Conservation (phyloP, 192 early-diverging fungal species). For the Backusella sp. region DNA sequence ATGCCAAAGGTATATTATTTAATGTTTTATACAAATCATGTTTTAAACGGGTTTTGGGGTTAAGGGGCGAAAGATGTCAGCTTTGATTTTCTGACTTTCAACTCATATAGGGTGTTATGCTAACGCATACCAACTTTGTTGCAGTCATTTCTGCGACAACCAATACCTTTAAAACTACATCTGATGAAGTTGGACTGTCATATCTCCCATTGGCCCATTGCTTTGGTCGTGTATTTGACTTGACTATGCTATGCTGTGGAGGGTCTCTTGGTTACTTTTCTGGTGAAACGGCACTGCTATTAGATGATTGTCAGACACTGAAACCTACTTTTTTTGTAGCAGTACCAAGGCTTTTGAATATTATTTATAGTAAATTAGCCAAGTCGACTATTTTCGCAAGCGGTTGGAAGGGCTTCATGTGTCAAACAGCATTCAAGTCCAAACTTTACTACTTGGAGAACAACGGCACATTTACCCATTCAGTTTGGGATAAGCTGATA, state of each 20-base stretch:
- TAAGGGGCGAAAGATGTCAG: neutral
- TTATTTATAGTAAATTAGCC: slow-evolving; percentile 79
- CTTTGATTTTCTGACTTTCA: neutral
- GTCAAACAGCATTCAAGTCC: slow-evolving; percentile 52
- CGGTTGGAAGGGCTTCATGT: slow-evolving; percentile 57
- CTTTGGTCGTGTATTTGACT: slow-evolving; percentile 70
- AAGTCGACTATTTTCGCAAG: slow-evolving; percentile 54
- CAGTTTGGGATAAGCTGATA: slow-evolving; percentile 86
- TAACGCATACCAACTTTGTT: slow-evolving; percentile 71
- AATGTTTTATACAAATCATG: neutral
- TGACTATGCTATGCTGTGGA: slow-evolving; percentile 52
- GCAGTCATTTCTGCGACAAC: slow-evolving; percentile 39
- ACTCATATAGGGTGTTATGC: slow-evolving; percentile 53
- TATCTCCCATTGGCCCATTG: slow-evolving; percentile 90
- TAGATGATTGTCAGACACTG: slow-evolving; percentile 79
- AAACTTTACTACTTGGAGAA: slow-evolving; percentile 64
- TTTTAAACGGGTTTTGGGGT: neutral
- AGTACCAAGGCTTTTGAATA: slow-evolving; percentile 86
- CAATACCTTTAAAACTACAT: neutral
- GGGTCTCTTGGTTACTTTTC: slow-evolving; percentile 76
- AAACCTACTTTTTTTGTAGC: slow-evolving; percentile 81
- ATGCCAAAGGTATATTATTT: slow-evolving; percentile 49
- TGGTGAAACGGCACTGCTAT: slow-evolving; percentile 64
- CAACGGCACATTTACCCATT: slow-evolving; percentile 62
- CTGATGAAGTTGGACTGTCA: slow-evolving; percentile 41